Evolutionary conservation across 2,329 filamentous ascomycete genomes (phyloP).

Genomic region (Diplodia corticola): DNA sequence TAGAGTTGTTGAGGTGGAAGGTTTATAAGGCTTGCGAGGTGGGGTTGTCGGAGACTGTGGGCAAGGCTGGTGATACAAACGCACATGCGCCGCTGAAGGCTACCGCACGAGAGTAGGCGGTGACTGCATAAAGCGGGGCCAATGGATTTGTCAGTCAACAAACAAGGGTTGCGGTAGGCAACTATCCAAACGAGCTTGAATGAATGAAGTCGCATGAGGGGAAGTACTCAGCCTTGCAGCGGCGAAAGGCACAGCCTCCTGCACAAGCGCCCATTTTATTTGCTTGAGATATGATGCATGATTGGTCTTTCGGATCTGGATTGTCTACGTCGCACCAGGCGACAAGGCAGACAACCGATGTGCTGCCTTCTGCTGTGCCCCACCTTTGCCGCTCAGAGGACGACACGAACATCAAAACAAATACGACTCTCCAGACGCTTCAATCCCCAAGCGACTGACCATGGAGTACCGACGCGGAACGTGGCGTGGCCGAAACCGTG

Average conservation of each 20-base stretch:
- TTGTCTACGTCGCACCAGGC: not conserved
- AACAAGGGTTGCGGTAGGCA: not conserved
- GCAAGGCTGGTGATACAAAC: constrained; percentile 1
- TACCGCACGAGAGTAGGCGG: too few relatives aligned
- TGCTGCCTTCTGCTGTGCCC: constrained; percentile 3
- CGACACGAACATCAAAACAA: not conserved
- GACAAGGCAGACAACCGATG: not conserved
- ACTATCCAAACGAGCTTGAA: not conserved
- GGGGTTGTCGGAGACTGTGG: not conserved
- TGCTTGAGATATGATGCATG: not conserved
- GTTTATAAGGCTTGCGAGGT: not conserved
- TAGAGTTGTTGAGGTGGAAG: too few relatives aligned
- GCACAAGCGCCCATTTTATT: not conserved
- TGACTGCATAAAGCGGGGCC: not conserved
- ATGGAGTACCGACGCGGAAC: constrained; percentile 25
- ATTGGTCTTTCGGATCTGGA: not conserved
- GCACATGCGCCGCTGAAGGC: not conserved
- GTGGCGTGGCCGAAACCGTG: constrained; percentile 30
- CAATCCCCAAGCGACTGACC: not conserved
- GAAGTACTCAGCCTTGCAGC: not conserved
- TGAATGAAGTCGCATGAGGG: too few relatives aligned
- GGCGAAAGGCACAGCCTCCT: not conserved
- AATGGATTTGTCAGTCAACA: not conserved
- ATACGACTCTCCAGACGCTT: not conserved
- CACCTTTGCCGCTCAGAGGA: not conserved